Conservation (phyloP, 164 flowering plant species). For the Magnolia changhungtana region DNA sequence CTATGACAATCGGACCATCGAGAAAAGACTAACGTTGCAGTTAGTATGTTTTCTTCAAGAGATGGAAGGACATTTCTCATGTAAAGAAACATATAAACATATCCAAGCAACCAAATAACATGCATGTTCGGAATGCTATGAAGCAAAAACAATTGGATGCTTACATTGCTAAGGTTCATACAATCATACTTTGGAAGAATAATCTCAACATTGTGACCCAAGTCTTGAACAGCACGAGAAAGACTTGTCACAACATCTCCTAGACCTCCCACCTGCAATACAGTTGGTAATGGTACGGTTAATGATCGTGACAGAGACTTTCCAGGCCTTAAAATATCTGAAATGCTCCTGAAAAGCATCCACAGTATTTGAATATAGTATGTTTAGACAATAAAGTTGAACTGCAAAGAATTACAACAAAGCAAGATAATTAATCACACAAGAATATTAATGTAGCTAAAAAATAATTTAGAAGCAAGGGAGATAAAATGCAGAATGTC, state of each 20-base stretch:
- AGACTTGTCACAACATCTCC: constrained; percentile 99
- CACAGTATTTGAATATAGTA: background rate
- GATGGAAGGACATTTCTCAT: no score
- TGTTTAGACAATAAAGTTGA: background rate
- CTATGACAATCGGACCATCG: no score
- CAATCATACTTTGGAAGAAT: constrained; percentile 98
- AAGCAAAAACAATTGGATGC: constrained; percentile 26
- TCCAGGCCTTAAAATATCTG: background rate
- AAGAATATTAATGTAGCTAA: background rate
- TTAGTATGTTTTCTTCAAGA: no score
- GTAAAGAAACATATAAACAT: background rate
- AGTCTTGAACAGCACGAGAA: constrained; percentile 93
- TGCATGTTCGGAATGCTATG: background rate
- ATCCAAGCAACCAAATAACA: background rate
- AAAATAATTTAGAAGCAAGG: no score
- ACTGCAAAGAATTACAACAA: background rate
- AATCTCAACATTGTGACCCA: constrained; percentile 86
- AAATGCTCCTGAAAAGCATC: background rate
- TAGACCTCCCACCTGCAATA: constrained; percentile 92
- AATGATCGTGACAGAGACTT: background rate
- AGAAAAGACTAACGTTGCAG: no score
- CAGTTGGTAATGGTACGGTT: background rate
- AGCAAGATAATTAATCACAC: background rate
- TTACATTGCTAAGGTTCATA: constrained; percentile 77
- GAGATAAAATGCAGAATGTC: no score